Evolutionary conservation across 305 asterid genomes (phyloP).

Genomic region (Ajuga reptans): DNA sequence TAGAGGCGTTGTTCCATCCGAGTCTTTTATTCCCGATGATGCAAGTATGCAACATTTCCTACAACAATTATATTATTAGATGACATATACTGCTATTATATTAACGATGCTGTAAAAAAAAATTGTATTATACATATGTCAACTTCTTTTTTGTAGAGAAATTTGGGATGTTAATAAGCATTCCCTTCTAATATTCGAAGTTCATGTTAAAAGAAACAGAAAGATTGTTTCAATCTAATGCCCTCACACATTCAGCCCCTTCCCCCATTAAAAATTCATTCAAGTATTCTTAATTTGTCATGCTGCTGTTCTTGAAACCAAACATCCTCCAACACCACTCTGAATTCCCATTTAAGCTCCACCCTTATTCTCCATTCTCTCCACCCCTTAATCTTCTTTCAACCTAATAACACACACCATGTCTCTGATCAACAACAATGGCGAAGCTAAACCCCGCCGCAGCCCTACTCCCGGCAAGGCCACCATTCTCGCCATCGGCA

Average conservation of each 20-base stretch:
- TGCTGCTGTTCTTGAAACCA: conserved; percentile 41
- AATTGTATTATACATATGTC: no score
- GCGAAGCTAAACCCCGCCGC: conserved; percentile 17
- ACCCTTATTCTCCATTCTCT: conserved; percentile 18
- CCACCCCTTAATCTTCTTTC: neutral
- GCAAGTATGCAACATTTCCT: no score
- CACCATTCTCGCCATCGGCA: conserved; percentile 66
- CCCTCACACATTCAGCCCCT: conserved; percentile 21
- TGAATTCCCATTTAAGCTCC: conserved; percentile 29
- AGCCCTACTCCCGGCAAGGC: conserved; percentile 63
- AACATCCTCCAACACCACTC: conserved; percentile 40
- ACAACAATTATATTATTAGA: no score
- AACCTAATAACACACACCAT: conserved; percentile 17
- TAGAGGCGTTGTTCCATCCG: no score
- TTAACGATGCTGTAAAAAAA: no score
- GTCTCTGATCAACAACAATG: conserved; percentile 29
- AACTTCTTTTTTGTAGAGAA: no score
- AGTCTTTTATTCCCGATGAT: no score
- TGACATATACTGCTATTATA: no score
- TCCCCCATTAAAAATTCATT: neutral
- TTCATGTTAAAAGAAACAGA: neutral
- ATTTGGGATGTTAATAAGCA: no score
- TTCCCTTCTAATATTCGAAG: neutral
- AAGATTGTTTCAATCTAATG: conserved; percentile 28
- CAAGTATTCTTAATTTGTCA: conserved; percentile 30